phyloP scores from a whole-genome alignment of 345 rosid species.

The Euphorbia tirucalli region DNA sequence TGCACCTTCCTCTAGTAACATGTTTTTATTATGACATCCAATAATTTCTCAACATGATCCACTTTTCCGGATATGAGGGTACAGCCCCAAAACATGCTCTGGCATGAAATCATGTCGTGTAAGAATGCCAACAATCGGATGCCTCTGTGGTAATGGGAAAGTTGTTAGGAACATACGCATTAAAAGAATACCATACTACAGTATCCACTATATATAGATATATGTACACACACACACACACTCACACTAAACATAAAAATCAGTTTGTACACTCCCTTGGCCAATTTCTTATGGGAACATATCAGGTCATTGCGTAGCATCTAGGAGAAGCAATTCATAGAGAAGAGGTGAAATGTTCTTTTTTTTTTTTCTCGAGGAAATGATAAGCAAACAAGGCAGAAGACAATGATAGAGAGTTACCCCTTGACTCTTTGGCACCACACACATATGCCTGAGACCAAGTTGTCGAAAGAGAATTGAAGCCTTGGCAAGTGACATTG shows the following conservation, averaged over 20 bases:
- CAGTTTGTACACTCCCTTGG: neutral
- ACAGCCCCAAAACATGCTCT: conserved; percentile 71
- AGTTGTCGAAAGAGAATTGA: conserved; percentile 78
- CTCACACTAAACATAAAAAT: neutral
- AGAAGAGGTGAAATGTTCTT: neutral
- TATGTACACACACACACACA: no score
- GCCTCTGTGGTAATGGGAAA: conserved; percentile 56
- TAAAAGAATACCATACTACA: neutral
- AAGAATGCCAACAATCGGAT: conserved; percentile 81
- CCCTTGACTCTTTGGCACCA: conserved; percentile 80
- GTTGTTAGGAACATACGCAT: neutral
- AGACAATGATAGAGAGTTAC: conserved; percentile 28
- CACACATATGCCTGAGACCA: conserved; percentile 83
- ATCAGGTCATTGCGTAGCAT: neutral
- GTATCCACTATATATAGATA: neutral
- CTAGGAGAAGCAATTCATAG: neutral
- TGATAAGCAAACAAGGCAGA: neutral
- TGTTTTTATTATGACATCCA: neutral
- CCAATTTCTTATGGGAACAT: neutral
- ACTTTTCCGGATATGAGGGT: conserved; percentile 42
- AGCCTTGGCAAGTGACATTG: conserved; percentile 80
- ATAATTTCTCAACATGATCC: neutral
- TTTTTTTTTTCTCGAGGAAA: neutral
- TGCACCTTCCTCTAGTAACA: neutral
- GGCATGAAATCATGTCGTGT: conserved; percentile 95